Percentiles rank a stretch among this genome's conserved stretches.
These are phyloP conservation scores for Tripterygium wilfordii DNA, from an alignment of 177 flowering plant genomes.

Conservation along the genomic window DNA sequence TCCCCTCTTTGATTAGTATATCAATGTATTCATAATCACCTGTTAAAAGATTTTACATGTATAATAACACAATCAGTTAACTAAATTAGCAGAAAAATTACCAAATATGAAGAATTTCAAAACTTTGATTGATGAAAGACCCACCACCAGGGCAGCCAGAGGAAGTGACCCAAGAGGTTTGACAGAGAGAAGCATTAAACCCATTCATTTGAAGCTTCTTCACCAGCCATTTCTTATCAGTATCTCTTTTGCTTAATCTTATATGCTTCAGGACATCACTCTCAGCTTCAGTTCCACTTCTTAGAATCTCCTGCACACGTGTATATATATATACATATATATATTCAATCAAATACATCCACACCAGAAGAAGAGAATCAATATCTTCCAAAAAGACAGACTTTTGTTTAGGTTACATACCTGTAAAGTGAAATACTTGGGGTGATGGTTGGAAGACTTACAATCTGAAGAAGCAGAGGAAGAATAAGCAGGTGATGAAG, in stretches of 20 bases:
- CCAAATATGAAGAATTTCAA: neutral
- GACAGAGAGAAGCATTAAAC: slow-evolving; percentile 20
- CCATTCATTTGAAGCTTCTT: slow-evolving; percentile 17
- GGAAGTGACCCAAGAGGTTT: slow-evolving; percentile 14
- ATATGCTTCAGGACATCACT: slow-evolving; percentile 4
- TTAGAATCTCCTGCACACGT: slow-evolving; percentile 8
- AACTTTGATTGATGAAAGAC: neutral
- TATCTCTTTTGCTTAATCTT: neutral
- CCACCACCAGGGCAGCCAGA: slow-evolving; percentile 4
- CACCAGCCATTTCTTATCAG: slow-evolving; percentile 10
- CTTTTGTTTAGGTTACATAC: slow-evolving; percentile 15
- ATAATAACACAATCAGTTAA: neutral
- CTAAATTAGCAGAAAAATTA: neutral
- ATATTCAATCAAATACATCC: too few relatives aligned
- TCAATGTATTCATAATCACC: slow-evolving; percentile 33
- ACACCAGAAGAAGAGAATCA: too few relatives aligned
- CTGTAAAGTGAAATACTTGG: slow-evolving; percentile 21
- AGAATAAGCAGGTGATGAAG: slow-evolving; percentile 15
- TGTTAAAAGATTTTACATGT: slow-evolving; percentile 2
- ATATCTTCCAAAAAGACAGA: too few relatives aligned
- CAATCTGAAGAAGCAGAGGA: slow-evolving; percentile 8
- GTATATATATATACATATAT: too few relatives aligned
- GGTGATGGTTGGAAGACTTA: slow-evolving; percentile 1
- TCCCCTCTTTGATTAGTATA: slow-evolving; percentile 6
- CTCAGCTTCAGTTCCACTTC: slow-evolving; percentile 9